phyloP scores from a whole-genome alignment of 192 early-diverging fungal species.

The Linnemannia hyalina region DNA sequence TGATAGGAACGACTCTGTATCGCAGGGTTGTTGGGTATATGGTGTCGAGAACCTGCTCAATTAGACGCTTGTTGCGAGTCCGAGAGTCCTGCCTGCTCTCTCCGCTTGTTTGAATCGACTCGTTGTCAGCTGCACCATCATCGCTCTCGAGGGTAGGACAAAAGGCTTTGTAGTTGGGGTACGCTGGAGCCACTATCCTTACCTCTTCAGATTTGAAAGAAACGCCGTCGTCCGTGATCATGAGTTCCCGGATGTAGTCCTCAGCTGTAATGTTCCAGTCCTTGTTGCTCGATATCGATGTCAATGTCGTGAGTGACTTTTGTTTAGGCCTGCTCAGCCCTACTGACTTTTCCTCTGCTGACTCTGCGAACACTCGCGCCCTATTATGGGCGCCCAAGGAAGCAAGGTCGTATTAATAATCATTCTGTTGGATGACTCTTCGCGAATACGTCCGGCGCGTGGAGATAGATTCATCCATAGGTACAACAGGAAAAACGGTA shows the following conservation, averaged over 20 bases:
- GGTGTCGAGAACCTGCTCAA: conserved; percentile 53
- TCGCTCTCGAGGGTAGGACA: conserved; percentile 43
- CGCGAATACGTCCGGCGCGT: background rate
- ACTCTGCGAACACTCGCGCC: conserved; percentile 32
- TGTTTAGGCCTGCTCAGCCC: background rate
- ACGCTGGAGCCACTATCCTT: background rate
- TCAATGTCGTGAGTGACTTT: conserved; percentile 18
- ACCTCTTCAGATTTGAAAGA: background rate
- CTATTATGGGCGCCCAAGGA: background rate
- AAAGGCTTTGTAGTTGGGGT: conserved; percentile 30
- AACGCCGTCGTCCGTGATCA: conserved; percentile 14
- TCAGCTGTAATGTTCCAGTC: conserved; percentile 50
- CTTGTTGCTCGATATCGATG: conserved; percentile 26
- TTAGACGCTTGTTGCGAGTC: conserved; percentile 31
- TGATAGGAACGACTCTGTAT: conserved; percentile 39
- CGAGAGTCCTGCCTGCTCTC: background rate
- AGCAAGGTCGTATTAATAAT: too few species aligned
- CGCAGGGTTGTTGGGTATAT: conserved; percentile 59
- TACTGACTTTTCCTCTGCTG: background rate
- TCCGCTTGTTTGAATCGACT: background rate
- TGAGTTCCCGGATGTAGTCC: conserved; percentile 32
- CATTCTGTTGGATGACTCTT: background rate
- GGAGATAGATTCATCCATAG: background rate
- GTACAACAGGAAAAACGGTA: background rate
- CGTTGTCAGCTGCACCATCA: background rate